A percentile compares a stretch with the other conserved stretches of the same genome.
These are phyloP conservation scores for Chaetomium sp. DNA, from an alignment of 2,329 filamentous ascomycete species.

Conservation along the genomic window DNA sequence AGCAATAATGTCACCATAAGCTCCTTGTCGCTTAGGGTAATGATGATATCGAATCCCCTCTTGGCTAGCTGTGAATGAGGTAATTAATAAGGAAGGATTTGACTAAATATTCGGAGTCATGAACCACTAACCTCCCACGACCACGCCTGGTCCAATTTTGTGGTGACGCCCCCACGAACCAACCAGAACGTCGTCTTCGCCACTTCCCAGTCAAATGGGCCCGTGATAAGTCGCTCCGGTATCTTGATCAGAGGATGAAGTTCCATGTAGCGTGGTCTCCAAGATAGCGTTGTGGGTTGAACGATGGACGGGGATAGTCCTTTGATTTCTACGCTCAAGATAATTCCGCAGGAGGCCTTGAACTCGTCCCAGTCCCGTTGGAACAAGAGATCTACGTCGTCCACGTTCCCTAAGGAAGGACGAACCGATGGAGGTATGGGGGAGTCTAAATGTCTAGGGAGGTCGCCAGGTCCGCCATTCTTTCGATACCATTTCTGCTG, in stretches of 20 bases:
- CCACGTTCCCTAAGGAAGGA: background rate
- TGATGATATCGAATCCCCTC: conserved; percentile 14
- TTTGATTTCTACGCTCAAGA: background rate
- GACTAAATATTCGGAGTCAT: background rate
- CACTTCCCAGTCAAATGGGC: conserved; percentile 21
- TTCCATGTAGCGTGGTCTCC: conserved; percentile 16
- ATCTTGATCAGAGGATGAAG: conserved; percentile 23
- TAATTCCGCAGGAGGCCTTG: background rate
- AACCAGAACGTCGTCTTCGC: conserved; percentile 28
- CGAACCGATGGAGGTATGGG: background rate
- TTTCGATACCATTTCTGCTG: conserved; percentile 40
- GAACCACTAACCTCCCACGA: conserved; percentile 27
- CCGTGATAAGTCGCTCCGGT: conserved; percentile 24
- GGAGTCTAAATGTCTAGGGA: conserved; percentile 28
- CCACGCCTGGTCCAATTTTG: conserved; percentile 22
- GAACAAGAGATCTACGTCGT: conserved; percentile 12
- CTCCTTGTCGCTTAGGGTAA: conserved; percentile 1
- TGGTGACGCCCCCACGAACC: conserved; percentile 20
- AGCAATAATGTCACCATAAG: conserved; percentile 2
- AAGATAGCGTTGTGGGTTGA: background rate
- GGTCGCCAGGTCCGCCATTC: conserved; percentile 29
- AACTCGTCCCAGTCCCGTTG: conserved; percentile 17
- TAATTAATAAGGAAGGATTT: background rate
- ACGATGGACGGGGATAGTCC: too few relatives aligned
- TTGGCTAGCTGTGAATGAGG: conserved; percentile 7